Base-by-base conservation (phyloP, 1,139 yeast species). In the Hyphopichia burtonii region DNA sequence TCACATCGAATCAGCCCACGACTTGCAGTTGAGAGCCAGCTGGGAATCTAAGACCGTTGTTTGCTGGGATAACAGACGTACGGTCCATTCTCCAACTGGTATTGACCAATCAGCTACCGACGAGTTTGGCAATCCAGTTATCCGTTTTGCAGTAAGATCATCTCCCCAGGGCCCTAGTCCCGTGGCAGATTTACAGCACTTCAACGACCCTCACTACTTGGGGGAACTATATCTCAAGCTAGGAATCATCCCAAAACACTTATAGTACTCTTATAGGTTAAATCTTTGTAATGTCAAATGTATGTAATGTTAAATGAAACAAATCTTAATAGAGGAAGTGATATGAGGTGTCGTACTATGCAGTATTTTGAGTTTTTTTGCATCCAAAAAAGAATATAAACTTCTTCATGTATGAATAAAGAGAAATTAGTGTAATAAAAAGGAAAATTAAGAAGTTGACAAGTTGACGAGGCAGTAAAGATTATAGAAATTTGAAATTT, bases 21-120 rank as follows among this genome's bases (percentile, higher is more conserved):
- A 80, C 54, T 66, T 78, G 47, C 82, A 80, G 43, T 67, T 78
- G 17, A 72, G 87, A 48, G 80, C 80, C 45, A 65, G 60, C 41
- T 82, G 85, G 82, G 76, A 74, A 47, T 74, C 74, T 31, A 68
- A 74, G 49, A 61, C 61, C 1, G 53, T 59, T 12, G 62, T 58
- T 5, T 44, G 55, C 30, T 59, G 64, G 64, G 61, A 58, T 38
- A 59, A 59, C 46, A 50, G 61, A 35, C 50, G 55, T 22, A 51
- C 55, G 3, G 47, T 52, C n/a, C 64, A 59, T 43, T 42, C 59
- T 1, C 61, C 64, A 18, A 53, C 58, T 39, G 63, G 59, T 45
- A 58, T 60, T 53, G 55, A 51, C 33, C 50, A 48, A 20, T 31
- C 39, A 12, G 34, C 34, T 10, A 37, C 39, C 23, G 45, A 48